Evolutionary conservation across 441 rosid species (phyloP), one percentile per base, ranked within the genome.

Genomic region (California macrophylla): DNA sequence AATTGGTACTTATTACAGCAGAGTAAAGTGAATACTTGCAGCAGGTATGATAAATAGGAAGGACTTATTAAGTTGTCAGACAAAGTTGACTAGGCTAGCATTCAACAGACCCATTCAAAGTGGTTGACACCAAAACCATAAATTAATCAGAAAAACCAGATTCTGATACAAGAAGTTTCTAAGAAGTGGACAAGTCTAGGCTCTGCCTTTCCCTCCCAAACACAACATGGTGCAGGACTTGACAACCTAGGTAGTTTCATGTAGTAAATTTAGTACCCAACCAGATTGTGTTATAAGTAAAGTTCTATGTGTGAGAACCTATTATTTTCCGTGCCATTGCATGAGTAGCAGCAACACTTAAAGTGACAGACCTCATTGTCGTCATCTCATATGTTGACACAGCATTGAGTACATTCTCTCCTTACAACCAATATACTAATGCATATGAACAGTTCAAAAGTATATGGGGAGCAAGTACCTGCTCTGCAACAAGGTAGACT

Each of bases 401-500:
- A 10, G 5, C 28, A 24, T 15, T 24, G 15, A 58, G 64, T 12
- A 25, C 32, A 60, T 60, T 60, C 30, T 60, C 54, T 24, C n/a
- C 18, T 26, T 28, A 26, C 34, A 60, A 15, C 24, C 64, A 15
- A 60, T 15, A 25, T 60, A 60, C 64, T 12, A 10, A 78, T 45
- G 66, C 63, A 61, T 25, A 67, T 34, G 70, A 61, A 15, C 60
- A 69, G 25, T 50, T 3, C 45, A 65, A 68, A 16, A 45, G 28
- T 38, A 78, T 42, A 12, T n/a, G 7, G 64, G 29, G 58, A 38
- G 34, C 20, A 29, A 20, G 81, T 85, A 90, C 98, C 98, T 95
- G 94, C 95, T 83, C 77, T 92, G 97, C 82, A 92, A 75, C 82
- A 90, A 67, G 78, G 91, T 75, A 54, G 98, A 92, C 72, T 92